Conservation (phyloP, 768 basidiomycete species). For the Phylloporus arenicola region DNA sequence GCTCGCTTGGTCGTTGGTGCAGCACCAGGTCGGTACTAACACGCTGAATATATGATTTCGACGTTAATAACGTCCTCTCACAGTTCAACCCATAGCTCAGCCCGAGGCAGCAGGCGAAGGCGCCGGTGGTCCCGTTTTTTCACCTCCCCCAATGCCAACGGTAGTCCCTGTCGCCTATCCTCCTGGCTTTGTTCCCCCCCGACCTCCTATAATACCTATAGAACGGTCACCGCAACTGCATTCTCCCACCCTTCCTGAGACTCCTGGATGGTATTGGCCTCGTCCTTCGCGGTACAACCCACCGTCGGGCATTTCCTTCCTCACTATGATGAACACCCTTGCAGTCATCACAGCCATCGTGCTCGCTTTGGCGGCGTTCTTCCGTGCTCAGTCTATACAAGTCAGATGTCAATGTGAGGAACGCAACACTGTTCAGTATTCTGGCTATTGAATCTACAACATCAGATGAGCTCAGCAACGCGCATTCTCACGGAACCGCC, state of each 20-base stretch:
- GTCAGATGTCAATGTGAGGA: slow-evolving; percentile 43
- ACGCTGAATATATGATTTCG: neutral
- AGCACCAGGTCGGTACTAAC: slow-evolving; percentile 31
- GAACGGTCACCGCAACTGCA: slow-evolving; percentile 1
- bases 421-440: neutral
- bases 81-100: slow-evolving; percentile 21
- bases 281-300: slow-evolving; percentile 12
- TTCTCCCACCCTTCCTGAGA: slow-evolving; percentile 25
- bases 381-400: slow-evolving; percentile 32
- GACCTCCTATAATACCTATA: slow-evolving; percentile 19
- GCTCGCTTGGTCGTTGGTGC: slow-evolving; percentile 43
- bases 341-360: slow-evolving; percentile 33
- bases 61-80: slow-evolving; percentile 1
- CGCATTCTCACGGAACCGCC: slow-evolving; percentile 25
- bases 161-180: slow-evolving; percentile 14
- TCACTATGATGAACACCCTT: slow-evolving; percentile 25
- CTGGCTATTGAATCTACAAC: slow-evolving; percentile 3
- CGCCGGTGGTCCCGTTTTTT: slow-evolving; percentile 20
- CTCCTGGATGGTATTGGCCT: slow-evolving; percentile 18
- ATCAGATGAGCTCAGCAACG: slow-evolving; percentile 32
- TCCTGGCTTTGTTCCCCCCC: slow-evolving; percentile 19
- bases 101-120: slow-evolving; percentile 6
- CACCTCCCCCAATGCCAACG: slow-evolving; percentile 9
- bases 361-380: slow-evolving; percentile 30
- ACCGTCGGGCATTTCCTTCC: neutral